These are phyloP conservation scores for Irpex lacteus DNA, from an alignment of 1,284 basidiomycete genomes.

Conservation along the genomic window DNA sequence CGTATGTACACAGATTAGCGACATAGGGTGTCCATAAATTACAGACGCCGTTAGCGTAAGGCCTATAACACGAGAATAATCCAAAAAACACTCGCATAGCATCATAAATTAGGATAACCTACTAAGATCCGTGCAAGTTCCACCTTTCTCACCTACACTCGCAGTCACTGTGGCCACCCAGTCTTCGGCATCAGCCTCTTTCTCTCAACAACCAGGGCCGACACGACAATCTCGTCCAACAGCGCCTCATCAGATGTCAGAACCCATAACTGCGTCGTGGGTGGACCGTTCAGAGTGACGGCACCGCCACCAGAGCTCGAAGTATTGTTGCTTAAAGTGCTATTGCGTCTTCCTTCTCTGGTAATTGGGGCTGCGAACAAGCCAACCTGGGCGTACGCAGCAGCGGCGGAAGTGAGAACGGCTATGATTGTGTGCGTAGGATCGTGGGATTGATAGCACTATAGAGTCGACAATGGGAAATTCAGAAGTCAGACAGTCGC, in stretches of 20 bases:
- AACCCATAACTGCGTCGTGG: slow-evolving; percentile 6
- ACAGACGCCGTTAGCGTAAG: too few relatives aligned
- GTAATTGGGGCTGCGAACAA: too few relatives aligned
- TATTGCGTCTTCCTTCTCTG: not conserved
- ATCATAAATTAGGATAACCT: too few relatives aligned
- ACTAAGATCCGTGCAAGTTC: too few relatives aligned
- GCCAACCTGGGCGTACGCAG: slow-evolving; percentile 2
- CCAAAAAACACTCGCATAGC: too few relatives aligned
- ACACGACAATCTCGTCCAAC: slow-evolving; percentile 16
- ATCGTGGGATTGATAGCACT: slow-evolving; percentile 8
- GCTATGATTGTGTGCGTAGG: slow-evolving; percentile 3
- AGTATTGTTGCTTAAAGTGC: not conserved
- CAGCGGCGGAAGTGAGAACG: slow-evolving; percentile 4
- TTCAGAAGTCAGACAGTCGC: not conserved
- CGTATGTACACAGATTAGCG: too few relatives aligned
- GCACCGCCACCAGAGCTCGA: not conserved
- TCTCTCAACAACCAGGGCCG: slow-evolving; percentile 14
- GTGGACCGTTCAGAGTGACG: not conserved
- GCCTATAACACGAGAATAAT: too few relatives aligned
- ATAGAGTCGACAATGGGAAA: not conserved
- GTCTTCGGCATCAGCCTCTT: slow-evolving; percentile 11
- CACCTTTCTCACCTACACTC: too few relatives aligned
- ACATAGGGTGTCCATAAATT: too few relatives aligned
- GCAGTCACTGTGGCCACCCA: not conserved
- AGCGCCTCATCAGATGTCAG: not conserved